A percentile compares a stretch with the other conserved stretches of the same genome.
These are phyloP conservation scores for Pythium myriotylum DNA, from an alignment of 352 stramenopile species.

Conservation along the genomic window DNA sequence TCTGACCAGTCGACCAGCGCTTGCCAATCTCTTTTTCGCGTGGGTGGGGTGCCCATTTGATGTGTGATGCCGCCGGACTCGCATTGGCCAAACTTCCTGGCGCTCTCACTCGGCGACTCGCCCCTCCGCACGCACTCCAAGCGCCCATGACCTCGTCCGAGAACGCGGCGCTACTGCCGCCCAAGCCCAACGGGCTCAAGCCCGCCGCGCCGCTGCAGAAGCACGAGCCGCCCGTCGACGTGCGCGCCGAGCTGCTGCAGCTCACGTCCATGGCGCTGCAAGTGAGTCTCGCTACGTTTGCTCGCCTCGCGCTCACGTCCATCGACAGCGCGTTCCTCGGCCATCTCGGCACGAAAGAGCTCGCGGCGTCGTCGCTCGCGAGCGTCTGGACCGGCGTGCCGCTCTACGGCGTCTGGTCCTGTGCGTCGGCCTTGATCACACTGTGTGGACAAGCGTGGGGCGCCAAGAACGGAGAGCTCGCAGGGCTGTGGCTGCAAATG, in stretches of 20 bases:
- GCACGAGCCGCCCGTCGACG: constrained; percentile 51
- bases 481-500: constrained; percentile 77
- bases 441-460: constrained; percentile 79
- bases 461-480: constrained; percentile 66
- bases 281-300: constrained; percentile 77
- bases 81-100: too few relatives aligned
- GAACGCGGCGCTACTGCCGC: constrained; percentile 17
- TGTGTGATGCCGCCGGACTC: too few relatives aligned
- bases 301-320: constrained; percentile 72
- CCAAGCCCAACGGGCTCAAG: constrained; percentile 12
- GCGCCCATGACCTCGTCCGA: too few relatives aligned
- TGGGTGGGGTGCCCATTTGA: too few relatives aligned
- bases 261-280: constrained; percentile 81
- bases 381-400: constrained; percentile 78
- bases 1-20: too few relatives aligned
- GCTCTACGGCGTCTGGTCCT: constrained; percentile 67
- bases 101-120: too few relatives aligned
- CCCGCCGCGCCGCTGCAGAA: constrained; percentile 1
- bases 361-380: constrained; percentile 78
- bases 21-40: too few relatives aligned
- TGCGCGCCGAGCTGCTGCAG: constrained; percentile 56
- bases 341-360: constrained; percentile 66
- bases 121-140: too few relatives aligned
- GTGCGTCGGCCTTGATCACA: constrained; percentile 72
- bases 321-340: constrained; percentile 82